Base-by-base conservation (phyloP, 2,329 filamentous ascomycete genomes). In the Cordyceps javanica region DNA sequence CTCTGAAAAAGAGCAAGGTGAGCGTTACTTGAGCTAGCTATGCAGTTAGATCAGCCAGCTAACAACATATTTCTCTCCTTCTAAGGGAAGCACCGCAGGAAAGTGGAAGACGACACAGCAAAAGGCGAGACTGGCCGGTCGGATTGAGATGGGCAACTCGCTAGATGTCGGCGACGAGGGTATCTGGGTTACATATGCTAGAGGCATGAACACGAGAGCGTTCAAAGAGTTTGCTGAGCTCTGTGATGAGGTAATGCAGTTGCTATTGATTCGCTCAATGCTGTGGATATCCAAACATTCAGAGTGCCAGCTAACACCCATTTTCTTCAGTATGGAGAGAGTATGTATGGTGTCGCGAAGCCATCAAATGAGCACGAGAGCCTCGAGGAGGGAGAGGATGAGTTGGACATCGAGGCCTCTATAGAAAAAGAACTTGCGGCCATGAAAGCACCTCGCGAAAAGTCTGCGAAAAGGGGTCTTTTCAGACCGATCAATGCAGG, bases 151-250 rank as follows among this genome's bases (percentile, higher is more conserved):
- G 62, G 77, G 76, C 41, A 76, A 71, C 39, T 67, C 70, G 13
- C 71, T 91, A 49, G 82, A 89, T 63, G 76, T 86, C 5, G 88
- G 88, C 5, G 87, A 91, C 65, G 76, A 79, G 54, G 89, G 89
- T 5, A 85, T 93, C 59, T 93, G 88, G 88, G 86, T 87, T 28
- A 91, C 89, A 0, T 92, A 88, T 68, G 83, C 87, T 53, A 82
- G 87, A 67, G 82, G 83, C 62, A 87, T 88, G 74, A 88, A 90
- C 71, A 77, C 77, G 42, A 87, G 85, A 70, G 87, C 88, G 14
- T 80, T 88, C 2, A 75, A 78, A 51, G 89, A 93, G 68, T 77
- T 91, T 61, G 78, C 77, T 58, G 72, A 80, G 59, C 73, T 91
- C 23, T 88, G 90, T 65, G 78, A 86, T 44, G 80, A 88, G 74